These are phyloP conservation scores for Zygoascus meyerae DNA, from an alignment of 1,139 yeast species.

Conservation along the genomic window DNA sequence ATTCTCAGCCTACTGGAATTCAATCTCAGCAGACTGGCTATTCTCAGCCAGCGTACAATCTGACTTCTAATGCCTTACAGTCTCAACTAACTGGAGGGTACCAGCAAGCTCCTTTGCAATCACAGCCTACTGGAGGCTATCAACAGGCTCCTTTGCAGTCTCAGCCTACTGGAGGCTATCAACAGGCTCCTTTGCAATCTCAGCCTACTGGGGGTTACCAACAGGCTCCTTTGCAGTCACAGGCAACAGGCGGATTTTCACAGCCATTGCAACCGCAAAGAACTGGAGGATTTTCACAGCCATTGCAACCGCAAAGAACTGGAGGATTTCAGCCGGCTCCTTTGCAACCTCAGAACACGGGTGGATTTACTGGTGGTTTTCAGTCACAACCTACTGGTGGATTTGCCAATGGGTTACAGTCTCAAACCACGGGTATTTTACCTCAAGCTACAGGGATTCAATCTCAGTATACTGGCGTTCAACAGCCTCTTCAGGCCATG, in stretches of 20 bases:
- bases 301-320: conserved; percentile 7
- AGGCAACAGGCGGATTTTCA: conserved; percentile 15
- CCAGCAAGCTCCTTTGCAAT: conserved; percentile 24
- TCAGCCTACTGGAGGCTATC: conserved; percentile 14
- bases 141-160: conserved; percentile 14
- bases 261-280: conserved; percentile 6
- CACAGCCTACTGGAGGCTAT: conserved; percentile 23
- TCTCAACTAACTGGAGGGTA: conserved; percentile 32
- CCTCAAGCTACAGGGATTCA: conserved; percentile 13
- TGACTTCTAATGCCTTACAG: too few relatives aligned
- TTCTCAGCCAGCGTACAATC: conserved; percentile 11
- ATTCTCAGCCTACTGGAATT: conserved; percentile 38
- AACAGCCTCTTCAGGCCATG: conserved; percentile 35
- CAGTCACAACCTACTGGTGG: conserved; percentile 35
- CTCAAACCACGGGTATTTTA: conserved; percentile 24
- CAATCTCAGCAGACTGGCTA: conserved; percentile 38
- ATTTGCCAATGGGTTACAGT: conserved; percentile 25
- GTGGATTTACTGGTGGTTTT: conserved; percentile 31
- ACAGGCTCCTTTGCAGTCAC: conserved; percentile 22
- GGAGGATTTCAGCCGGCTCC: conserved; percentile 26
- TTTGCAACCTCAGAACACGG: conserved; percentile 36
- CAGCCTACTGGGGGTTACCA: conserved; percentile 20
- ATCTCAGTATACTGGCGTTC: conserved; percentile 29
- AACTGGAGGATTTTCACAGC: conserved; percentile 15
- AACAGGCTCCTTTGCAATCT: conserved; percentile 2